Evolutionary conservation across 2,329 filamentous ascomycete genomes (phyloP).

Genomic region (Aspergillus brunneoviolaceus): DNA sequence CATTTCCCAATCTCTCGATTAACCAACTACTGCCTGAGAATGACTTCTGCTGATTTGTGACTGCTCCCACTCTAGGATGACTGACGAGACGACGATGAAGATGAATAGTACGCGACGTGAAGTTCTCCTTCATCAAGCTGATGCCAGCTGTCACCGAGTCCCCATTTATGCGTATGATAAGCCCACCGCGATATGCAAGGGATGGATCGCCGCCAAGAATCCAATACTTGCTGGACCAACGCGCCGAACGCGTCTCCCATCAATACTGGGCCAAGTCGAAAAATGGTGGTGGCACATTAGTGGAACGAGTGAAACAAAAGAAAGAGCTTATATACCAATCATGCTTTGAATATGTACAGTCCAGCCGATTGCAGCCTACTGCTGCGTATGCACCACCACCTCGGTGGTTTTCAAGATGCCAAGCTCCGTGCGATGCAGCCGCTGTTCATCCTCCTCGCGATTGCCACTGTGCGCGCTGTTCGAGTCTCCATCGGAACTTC

Average conservation of each 20-base stretch:
- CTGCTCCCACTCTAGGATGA: too few relatives aligned
- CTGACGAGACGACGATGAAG: too few relatives aligned
- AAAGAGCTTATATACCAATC: background rate
- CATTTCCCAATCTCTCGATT: background rate
- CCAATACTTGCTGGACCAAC: background rate
- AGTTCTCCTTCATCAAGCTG: too few relatives aligned
- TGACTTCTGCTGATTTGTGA: background rate
- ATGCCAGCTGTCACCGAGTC: background rate
- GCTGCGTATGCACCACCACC: constrained; percentile 4
- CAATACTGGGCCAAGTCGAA: background rate
- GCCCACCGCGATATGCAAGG: background rate
- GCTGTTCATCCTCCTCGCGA: background rate
- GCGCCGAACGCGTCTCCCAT: background rate
- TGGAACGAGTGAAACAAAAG: background rate
- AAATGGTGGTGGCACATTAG: background rate
- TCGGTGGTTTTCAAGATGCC: constrained; percentile 6
- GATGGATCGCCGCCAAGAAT: background rate
- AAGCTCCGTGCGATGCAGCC: background rate
- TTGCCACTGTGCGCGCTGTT: background rate
- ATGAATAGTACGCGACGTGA: too few relatives aligned
- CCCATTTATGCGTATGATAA: background rate
- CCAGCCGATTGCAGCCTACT: background rate
- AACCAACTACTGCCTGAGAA: background rate
- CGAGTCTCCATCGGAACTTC: background rate
- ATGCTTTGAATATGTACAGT: background rate